phyloP scores from a whole-genome alignment of 768 basidiomycete genomes.

The Hygrophorus pudorinus region DNA sequence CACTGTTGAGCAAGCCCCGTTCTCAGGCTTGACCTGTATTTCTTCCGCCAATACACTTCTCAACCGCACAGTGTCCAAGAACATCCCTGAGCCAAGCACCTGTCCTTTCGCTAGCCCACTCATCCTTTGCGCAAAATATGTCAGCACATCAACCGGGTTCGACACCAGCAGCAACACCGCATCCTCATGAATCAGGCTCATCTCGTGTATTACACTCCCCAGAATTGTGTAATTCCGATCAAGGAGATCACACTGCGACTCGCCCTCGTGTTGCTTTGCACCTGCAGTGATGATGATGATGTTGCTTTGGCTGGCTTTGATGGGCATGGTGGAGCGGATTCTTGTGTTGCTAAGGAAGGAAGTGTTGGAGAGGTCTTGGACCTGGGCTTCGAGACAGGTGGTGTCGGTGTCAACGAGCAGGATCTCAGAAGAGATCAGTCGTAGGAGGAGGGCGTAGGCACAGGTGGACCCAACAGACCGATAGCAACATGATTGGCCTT shows the following conservation, averaged over 20 bases:
- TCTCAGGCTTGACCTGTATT: conserved; percentile 1
- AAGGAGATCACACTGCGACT: conserved; percentile 8
- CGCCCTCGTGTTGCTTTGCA: conserved; percentile 10
- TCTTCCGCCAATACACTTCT: conserved; percentile 8
- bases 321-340: conserved; percentile 2
- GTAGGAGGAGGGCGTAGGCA: conserved; percentile 5
- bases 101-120: conserved; percentile 7
- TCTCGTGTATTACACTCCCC: conserved; percentile 4
- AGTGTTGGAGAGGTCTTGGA: conserved; percentile 8
- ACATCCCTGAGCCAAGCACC: conserved; percentile 10
- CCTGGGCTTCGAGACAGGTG: conserved; percentile 7
- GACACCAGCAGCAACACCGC: conserved; percentile 9
- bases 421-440: too few species aligned
- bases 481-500: conserved; percentile 6
- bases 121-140: conserved; percentile 8
- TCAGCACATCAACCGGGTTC: conserved; percentile 11
- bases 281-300: conserved; percentile 10
- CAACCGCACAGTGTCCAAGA: conserved; percentile 8
- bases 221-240: conserved; percentile 10
- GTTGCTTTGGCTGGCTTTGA: conserved; percentile 9
- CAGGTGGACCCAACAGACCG: conserved; percentile 10
- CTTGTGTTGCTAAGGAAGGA: conserved; percentile 8
- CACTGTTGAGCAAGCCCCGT: background rate
- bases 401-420: too few species aligned
- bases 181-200: conserved; percentile 9